Conservation (phyloP, 768 basidiomycete species). For the Boletus bicolor region DNA sequence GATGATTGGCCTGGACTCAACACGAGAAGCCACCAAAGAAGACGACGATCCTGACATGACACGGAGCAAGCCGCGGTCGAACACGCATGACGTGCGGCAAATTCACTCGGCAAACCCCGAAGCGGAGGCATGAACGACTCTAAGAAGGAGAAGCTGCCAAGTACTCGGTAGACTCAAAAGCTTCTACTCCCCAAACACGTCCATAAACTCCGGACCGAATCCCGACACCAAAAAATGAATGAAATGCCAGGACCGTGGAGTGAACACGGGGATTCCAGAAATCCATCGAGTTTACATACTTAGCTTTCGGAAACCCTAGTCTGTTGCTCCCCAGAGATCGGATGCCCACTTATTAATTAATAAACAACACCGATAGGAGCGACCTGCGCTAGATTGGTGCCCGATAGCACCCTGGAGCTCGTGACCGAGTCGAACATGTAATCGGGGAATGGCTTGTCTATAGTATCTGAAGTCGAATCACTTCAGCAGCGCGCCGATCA, state of each 20-base stretch:
- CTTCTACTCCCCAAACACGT: not conserved
- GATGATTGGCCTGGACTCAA: constrained; percentile 14
- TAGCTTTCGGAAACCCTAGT: too few species aligned
- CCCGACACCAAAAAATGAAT: not conserved
- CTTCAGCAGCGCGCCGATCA: not conserved
- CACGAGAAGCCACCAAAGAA: constrained; percentile 18
- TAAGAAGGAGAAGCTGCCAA: not conserved
- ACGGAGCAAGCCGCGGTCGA: constrained; percentile 9
- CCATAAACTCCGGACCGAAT: not conserved
- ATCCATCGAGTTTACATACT: too few species aligned
- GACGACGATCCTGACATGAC: constrained; percentile 26
- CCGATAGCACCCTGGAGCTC: not conserved
- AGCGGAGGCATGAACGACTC: not conserved
- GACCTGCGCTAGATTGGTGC: not conserved
- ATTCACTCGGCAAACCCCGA: constrained; percentile 15
- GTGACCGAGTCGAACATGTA: not conserved
- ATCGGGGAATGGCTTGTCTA: not conserved
- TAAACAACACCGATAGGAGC: not conserved
- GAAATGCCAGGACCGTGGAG: constrained; percentile 44
- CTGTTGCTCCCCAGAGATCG: too few species aligned
- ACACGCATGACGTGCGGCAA: constrained; percentile 6
- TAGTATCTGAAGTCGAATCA: not conserved
- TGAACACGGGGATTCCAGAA: constrained; percentile 38
- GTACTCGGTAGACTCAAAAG: not conserved
- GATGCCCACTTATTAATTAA: too few species aligned